Evolutionary conservation across 2,329 filamentous ascomycete species (phyloP).

Genomic region (Alternaria dauci): DNA sequence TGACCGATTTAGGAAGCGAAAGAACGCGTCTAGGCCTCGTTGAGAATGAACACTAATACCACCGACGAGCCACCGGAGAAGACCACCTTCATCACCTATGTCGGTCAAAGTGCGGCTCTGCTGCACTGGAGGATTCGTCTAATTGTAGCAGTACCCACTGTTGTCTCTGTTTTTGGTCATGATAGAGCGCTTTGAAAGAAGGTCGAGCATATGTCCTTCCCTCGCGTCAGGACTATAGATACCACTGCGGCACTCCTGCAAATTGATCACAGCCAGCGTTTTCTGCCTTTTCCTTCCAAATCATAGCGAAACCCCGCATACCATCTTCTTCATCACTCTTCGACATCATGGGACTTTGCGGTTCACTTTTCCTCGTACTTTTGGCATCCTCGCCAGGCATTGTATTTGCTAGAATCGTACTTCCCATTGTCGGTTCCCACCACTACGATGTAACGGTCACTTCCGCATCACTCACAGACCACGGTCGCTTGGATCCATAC

Average conservation of each 20-base stretch:
- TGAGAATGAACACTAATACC: slow-evolving; percentile 1
- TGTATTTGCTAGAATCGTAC: slow-evolving; percentile 3
- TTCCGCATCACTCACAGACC: slow-evolving; percentile 27
- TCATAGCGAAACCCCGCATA: neutral
- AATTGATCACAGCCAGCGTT: neutral
- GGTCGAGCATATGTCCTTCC: neutral
- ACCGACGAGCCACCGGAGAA: neutral
- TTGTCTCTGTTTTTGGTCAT: neutral
- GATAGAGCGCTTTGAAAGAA: slow-evolving; percentile 1
- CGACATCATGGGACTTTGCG: slow-evolving; percentile 10
- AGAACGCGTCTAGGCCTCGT: slow-evolving; percentile 27
- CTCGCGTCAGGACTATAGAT: neutral
- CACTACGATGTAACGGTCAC: slow-evolving; percentile 25
- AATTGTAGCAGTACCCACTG: neutral
- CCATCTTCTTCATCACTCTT: neutral
- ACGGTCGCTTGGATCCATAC: slow-evolving; percentile 30
- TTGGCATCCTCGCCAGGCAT: slow-evolving; percentile 1
- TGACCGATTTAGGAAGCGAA: slow-evolving; percentile 27
- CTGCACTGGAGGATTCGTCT: neutral
- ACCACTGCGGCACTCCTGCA: neutral
- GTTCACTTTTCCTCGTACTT: slow-evolving; percentile 4
- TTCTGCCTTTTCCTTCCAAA: neutral
- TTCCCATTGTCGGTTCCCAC: slow-evolving; percentile 25
- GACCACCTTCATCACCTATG: neutral
- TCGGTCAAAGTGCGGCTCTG: neutral